These are phyloP conservation scores for Cryptococcus wingfieldii DNA, from an alignment of 1,284 basidiomycete genomes.

Conservation along the genomic window DNA sequence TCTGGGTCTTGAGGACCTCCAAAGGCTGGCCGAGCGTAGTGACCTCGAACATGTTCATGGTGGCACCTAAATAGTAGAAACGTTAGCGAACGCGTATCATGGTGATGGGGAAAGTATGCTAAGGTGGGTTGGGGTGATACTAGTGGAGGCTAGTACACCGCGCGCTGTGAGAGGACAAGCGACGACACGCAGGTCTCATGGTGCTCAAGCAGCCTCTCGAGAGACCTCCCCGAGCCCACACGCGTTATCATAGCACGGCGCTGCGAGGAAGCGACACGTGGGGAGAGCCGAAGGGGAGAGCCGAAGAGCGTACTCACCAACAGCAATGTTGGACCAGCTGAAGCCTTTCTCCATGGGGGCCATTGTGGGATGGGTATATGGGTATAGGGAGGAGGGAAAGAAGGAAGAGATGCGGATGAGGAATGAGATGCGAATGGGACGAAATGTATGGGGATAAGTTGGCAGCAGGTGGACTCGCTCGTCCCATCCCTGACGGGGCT, in stretches of 20 bases:
- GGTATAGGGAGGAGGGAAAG: not conserved
- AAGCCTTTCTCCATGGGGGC: constrained; percentile 73
- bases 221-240: not conserved
- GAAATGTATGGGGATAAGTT: not conserved
- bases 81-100: constrained; percentile 7
- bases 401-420: not conserved
- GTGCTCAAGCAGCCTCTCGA: not conserved
- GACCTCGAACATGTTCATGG: constrained; percentile 90
- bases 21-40: constrained; percentile 97
- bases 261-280: not conserved
- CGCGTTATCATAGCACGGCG: too few relatives aligned
- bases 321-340: constrained; percentile 98
- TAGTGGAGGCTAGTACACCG: not conserved
- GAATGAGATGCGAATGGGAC: not conserved
- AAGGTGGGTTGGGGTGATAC: not conserved
- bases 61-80: constrained; percentile 61
- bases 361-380: constrained; percentile 39
- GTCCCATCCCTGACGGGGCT: not conserved
- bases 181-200: too few relatives aligned
- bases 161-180: not conserved
- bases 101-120: constrained; percentile 24
- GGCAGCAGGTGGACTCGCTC: not conserved
- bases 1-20: constrained; percentile 98
- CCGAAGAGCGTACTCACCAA: constrained; percentile 60
- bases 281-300: not conserved